Evolutionary conservation across 169 alveolate species (phyloP).

Genomic region (Plasmodium vivax): DNA sequence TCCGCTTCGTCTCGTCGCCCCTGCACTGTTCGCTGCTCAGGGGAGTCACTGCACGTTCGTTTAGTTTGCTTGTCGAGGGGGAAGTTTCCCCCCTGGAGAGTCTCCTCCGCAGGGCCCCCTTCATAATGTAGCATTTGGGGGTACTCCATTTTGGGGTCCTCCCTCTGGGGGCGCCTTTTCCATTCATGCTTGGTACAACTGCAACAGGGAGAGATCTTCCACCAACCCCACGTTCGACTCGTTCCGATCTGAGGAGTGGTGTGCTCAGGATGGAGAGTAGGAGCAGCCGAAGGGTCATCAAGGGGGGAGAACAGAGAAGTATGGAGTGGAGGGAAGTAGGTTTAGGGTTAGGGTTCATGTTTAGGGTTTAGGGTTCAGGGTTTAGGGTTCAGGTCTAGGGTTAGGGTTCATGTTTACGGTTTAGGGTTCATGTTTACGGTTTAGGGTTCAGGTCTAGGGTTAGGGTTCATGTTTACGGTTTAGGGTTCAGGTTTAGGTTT

Average conservation of each 20-base stretch:
- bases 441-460: no score
- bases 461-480: no score
- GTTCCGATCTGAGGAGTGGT: neutral
- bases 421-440: no score
- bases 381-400: no score
- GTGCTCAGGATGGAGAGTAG: neutral
- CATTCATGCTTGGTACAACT: neutral
- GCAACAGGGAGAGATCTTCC: neutral
- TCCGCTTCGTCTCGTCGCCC: neutral
- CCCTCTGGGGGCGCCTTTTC: neutral
- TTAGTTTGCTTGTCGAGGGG: neutral
- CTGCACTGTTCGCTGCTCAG: neutral
- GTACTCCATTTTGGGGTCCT: neutral
- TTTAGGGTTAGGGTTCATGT: no score
- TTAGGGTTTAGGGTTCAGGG: no score
- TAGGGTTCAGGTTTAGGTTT: no score
- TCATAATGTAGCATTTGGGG: neutral
- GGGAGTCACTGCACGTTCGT: neutral
- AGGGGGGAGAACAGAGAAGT: neutral
- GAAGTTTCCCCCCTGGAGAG: neutral
- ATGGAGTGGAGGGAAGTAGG: neutral
- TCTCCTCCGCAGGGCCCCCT: neutral
- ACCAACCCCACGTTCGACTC: neutral
- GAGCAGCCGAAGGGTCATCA: neutral
- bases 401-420: no score